Base-by-base conservation (phyloP, 768 basidiomycete genomes). In the Panaeolus papilionaceus region DNA sequence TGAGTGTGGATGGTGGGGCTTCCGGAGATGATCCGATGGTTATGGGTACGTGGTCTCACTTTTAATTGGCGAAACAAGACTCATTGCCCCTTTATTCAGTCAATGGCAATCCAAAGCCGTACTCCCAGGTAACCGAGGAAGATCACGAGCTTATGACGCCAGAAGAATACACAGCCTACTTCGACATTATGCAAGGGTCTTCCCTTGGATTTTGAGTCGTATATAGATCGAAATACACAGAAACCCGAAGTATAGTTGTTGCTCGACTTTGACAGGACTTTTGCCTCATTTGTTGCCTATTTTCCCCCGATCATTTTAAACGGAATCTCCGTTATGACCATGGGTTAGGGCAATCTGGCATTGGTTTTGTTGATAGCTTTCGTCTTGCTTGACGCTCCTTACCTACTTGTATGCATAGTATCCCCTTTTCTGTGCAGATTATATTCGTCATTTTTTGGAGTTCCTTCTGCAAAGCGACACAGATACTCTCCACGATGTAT, bases 141-240 rank as follows among this genome's bases (percentile, higher is more conserved):
- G 92, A 96, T 75, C 92, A 95, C 73, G 96, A 95, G 61, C 75
- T 90, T 71, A 98, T 98, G 96, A 94, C 93, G 3, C 90, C 93
- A 1, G 96, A 96, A 66, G 96, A 98, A 78, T 97, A 97, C 75
- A 89, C 90, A 38, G 88, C 88, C 39, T 95, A 87, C 79, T 94
- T 90, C 74, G 88, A 92, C 71, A 82, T 93, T 68, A 81, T 89
- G 75, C 86, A 88, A 77, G 81, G 42, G n/a, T 68, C 62, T 44
- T 11, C 6, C 47, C 7, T 26, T 51, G 47, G 9, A 12, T 23
- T 20, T 23, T 8, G 8, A 23, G 47, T 23, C 14, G 47, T 11
- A 33, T 33, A 33, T 5, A 7, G 7, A 23, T 26, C 10, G 18
- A 51, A 3, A 47, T 47, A 11, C 47, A 9, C 20, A 26, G 47